These are phyloP conservation scores for Hippophae rhamnoides DNA, from an alignment of 306 rosid species.

Conservation along the genomic window DNA sequence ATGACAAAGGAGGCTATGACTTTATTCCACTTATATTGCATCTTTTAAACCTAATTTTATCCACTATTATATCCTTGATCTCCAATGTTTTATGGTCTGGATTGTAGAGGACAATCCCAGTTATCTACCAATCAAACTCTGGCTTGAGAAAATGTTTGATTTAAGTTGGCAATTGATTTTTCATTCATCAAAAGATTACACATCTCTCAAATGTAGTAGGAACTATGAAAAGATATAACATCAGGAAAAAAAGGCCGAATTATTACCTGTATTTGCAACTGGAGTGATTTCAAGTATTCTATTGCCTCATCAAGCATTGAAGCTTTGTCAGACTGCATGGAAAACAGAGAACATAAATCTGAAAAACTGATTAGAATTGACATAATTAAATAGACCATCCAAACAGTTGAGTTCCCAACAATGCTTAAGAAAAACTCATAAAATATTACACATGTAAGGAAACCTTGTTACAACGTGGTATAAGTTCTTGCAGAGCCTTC, in stretches of 20 bases:
- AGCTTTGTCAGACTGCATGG: conserved; percentile 71
- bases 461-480: conserved; percentile 85
- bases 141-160: too few species aligned
- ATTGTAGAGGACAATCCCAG: too few species aligned
- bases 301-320: conserved; percentile 95
- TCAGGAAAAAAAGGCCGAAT: not conserved
- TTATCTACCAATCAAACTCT: too few species aligned
- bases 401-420: not conserved
- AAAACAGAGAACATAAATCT: conserved; percentile 5
- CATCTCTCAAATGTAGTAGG: not conserved
- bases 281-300: conserved; percentile 73
- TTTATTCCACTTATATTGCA: too few species aligned
- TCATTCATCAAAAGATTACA: not conserved
- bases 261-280: conserved; percentile 76
- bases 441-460: not conserved
- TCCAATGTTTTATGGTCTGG: too few species aligned
- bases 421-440: not conserved
- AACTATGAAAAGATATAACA: not conserved
- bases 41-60: too few species aligned
- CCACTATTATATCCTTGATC: too few species aligned
- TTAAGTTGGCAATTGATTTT: not conserved
- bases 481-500: conserved; percentile 78
- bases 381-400: not conserved
- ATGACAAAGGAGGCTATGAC: too few species aligned
- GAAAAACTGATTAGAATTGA: not conserved